Evolutionary conservation across 805 yeast species (phyloP).

Genomic region (Isabelozyma gotoi): DNA sequence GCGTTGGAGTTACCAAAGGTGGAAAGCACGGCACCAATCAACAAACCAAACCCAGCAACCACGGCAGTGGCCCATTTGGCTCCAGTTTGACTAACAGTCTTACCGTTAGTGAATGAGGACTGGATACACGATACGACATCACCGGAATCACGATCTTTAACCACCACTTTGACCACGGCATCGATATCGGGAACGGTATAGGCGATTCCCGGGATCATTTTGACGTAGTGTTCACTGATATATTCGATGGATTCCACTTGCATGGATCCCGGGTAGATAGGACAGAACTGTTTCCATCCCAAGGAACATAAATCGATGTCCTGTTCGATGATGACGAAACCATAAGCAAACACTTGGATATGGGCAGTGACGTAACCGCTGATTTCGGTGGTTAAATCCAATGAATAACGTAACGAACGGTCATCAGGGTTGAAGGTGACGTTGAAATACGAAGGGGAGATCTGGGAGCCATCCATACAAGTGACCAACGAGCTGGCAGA

Average conservation of each 20-base stretch:
- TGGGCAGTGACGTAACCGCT: conserved; percentile 66
- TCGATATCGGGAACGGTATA: conserved; percentile 85
- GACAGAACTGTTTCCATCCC: conserved; percentile 88
- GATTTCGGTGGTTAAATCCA: conserved; percentile 69
- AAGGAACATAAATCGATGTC: conserved; percentile 61
- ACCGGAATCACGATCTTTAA: conserved; percentile 40
- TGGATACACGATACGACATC: conserved; percentile 70
- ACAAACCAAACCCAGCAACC: conserved; percentile 82
- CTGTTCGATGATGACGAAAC: conserved; percentile 64
- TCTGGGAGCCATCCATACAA: conserved; percentile 74
- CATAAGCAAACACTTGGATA: conserved; percentile 80
- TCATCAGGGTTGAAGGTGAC: conserved; percentile 76
- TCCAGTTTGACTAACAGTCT: conserved; percentile 75
- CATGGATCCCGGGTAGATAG: conserved; percentile 77
- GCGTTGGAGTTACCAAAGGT: conserved; percentile 86
- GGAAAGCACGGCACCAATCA: conserved; percentile 78
- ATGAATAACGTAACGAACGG: conserved; percentile 62
- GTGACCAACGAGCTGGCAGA: conserved; percentile 79
- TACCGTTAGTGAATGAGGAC: conserved; percentile 72
- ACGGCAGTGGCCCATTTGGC: conserved; percentile 95
- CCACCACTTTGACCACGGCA: conserved; percentile 63
- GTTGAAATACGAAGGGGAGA: conserved; percentile 72
- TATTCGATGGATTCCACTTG: conserved; percentile 72
- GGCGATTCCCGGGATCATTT: conserved; percentile 78
- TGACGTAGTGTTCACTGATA: conserved; percentile 47